These are phyloP conservation scores for Triticum monococcum DNA, from an alignment of 176 grass and related monocot genomes.

Conservation along the genomic window DNA sequence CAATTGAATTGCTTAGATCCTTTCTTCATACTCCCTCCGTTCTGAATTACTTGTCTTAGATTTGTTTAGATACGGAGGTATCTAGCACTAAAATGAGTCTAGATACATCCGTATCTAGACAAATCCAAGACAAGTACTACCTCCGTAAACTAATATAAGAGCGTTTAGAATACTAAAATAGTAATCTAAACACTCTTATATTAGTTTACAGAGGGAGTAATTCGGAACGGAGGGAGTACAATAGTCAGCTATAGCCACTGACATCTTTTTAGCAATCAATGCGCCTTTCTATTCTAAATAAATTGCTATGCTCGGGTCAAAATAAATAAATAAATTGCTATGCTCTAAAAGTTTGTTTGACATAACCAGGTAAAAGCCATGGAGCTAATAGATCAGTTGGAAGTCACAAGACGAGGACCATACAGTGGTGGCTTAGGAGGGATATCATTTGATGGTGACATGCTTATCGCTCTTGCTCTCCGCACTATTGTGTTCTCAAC, in stretches of 20 bases:
- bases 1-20: not conserved
- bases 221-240: too few relatives aligned
- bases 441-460: slow-evolving; percentile 71
- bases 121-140: too few relatives aligned
- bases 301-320: not conserved
- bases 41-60: too few relatives aligned
- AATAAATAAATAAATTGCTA: not conserved
- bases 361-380: slow-evolving; percentile 70
- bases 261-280: not conserved
- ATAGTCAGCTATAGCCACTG: slow-evolving; percentile 1
- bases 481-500: slow-evolving; percentile 83
- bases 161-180: too few relatives aligned
- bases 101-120: too few relatives aligned
- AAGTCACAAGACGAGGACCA: slow-evolving; percentile 76
- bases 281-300: slow-evolving; percentile 6
- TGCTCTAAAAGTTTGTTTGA: slow-evolving; percentile 9
- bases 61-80: too few relatives aligned
- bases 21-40: too few relatives aligned
- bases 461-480: slow-evolving; percentile 69
- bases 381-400: slow-evolving; percentile 83
- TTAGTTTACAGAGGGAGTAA: too few relatives aligned
- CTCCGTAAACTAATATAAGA: too few relatives aligned
- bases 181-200: too few relatives aligned
- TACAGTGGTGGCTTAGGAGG: slow-evolving; percentile 80
- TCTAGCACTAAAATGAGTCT: too few relatives aligned